Evolutionary conservation across 169 alveolate species (phyloP), one percentile per base, ranked within the genome.

Genomic region (Eimeria necatrix): DNA sequence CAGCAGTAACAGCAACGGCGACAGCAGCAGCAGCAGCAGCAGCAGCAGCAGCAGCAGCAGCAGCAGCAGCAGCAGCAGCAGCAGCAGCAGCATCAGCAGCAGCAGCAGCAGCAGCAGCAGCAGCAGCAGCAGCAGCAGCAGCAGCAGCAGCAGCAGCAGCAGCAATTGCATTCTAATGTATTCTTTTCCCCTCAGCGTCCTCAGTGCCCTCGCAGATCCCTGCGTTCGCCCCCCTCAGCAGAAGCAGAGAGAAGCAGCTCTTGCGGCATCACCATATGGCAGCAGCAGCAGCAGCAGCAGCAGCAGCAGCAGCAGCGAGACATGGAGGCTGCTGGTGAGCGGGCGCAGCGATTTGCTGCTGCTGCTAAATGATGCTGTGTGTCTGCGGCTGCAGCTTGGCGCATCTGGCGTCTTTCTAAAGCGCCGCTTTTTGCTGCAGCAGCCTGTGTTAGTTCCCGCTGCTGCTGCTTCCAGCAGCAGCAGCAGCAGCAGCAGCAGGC

Each of bases 271-370:
- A 32, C 41, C 41, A 32, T 32, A 32, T 18, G 22, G 88, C 90
- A 81, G 74, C 74, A 81, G 90, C 90, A 81, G 90, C 70, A 73
- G 84, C 84, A 73, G 88, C 88, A 48, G 88, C 70, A 78, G 48
- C 88, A 48, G 88, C 61, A 51, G 41, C 88, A 80, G 88, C 85
- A 74, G 41, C 88, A 22, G 56, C 18, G 88, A 80, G 24, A 10
- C 56, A 8, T 80, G 88, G 88, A 24, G 88, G 88, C 70, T 80
- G 5, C 46, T 80, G 41, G 61, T 51, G 48, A 80, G 88, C 70
- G 88, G 70, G 49, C 61, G 88, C 61, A 49, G 88, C 88, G 70
- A 51, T 48, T 51, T 80, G 88, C 88, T 80, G 88, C 51, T 80
- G 51, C 61, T 80, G 60, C 88, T 80, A 10, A 51, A 80, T n/a